These are phyloP conservation scores for Bonnemaisonia californica DNA, from an alignment of 31 red algal species.

Conservation along the genomic window DNA sequence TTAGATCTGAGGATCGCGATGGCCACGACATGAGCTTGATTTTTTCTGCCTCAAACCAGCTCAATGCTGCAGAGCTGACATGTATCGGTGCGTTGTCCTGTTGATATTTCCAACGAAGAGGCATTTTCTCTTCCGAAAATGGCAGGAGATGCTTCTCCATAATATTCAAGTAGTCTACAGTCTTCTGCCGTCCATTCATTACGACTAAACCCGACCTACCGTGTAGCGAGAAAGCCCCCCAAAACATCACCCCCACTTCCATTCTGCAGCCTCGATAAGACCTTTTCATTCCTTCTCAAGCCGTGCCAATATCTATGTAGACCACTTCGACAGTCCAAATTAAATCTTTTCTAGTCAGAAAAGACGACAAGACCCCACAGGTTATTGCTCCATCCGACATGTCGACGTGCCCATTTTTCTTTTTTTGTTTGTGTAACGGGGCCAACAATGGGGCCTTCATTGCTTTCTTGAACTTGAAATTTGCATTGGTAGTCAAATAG, in stretches of 20 bases:
- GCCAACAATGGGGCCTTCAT: too few species aligned
- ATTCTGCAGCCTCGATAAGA: not conserved
- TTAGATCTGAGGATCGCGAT: not conserved
- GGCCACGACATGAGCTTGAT: constrained; percentile 6
- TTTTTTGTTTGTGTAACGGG: too few species aligned
- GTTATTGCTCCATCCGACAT: too few species aligned
- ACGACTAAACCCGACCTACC: not conserved
- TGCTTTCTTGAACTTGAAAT: too few species aligned
- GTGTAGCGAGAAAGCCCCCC: not conserved
- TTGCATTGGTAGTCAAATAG: too few species aligned
- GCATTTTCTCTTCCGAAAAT: not conserved
- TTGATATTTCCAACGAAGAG: not conserved
- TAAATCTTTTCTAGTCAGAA: not conserved
- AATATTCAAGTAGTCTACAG: not conserved
- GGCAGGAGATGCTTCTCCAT: not conserved
- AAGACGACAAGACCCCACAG: not conserved
- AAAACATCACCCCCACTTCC: not conserved
- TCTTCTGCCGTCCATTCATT: constrained; percentile 12
- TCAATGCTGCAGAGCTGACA: too few species aligned
- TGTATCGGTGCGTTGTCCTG: too few species aligned
- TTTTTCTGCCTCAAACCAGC: too few species aligned
- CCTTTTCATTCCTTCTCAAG: not conserved
- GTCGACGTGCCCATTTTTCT: too few species aligned
- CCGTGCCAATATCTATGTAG: not conserved
- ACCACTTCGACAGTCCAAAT: not conserved